Conservation (phyloP, 2,329 filamentous ascomycete species). For the Didymella lethalis region DNA sequence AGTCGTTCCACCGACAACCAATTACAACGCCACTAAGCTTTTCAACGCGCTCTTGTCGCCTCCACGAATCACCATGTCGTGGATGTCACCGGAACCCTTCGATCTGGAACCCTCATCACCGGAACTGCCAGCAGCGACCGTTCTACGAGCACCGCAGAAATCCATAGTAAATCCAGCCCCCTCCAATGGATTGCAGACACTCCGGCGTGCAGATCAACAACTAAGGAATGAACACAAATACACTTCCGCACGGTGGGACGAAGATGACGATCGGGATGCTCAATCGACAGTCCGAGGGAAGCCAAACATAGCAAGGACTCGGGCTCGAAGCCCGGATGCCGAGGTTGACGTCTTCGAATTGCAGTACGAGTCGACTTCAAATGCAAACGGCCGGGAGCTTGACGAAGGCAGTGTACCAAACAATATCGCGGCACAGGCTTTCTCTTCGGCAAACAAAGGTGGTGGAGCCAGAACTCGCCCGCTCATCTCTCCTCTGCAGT, state of each 20-base stretch:
- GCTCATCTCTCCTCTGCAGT: constrained; percentile 1
- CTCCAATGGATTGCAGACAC: constrained; percentile 1
- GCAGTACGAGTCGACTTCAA: neutral
- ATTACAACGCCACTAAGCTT: constrained; percentile 9
- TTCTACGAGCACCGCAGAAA: neutral
- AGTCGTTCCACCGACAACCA: neutral
- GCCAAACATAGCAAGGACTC: no score
- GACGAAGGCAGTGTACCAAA: neutral
- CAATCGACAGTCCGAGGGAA: neutral
- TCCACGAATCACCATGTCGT: constrained; percentile 3
- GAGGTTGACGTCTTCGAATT: constrained; percentile 7
- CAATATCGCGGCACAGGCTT: neutral
- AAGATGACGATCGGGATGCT: neutral
- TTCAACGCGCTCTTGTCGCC: constrained; percentile 6
- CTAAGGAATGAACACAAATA: neutral
- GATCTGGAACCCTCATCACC: neutral
- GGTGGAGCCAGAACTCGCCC: neutral
- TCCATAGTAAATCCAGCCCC: neutral
- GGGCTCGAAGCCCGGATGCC: neutral
- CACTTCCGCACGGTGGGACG: neutral
- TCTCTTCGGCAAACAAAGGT: constrained; percentile 5
- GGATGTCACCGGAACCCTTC: constrained; percentile 1
- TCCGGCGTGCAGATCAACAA: neutral
- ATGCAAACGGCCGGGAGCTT: neutral
- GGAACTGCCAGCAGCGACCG: neutral